Conservation (phyloP, 768 basidiomycete genomes). For the Lactarius evosmus region DNA sequence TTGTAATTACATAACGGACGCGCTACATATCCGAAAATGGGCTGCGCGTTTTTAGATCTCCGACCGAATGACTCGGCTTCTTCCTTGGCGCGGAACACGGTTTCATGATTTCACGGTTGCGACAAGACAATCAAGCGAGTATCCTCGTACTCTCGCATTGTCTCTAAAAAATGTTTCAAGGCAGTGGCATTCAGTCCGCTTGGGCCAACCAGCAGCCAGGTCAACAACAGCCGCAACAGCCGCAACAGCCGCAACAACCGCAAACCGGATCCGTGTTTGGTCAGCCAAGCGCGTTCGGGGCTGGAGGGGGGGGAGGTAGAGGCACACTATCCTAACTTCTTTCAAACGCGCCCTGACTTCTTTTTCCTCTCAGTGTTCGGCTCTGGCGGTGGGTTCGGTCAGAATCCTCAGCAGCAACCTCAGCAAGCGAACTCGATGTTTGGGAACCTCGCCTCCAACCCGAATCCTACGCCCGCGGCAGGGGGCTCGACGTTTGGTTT, state of each 20-base stretch:
- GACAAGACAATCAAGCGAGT: neutral
- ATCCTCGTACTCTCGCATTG: neutral
- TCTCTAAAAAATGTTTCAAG: conserved; percentile 56
- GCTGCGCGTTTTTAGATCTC: conserved; percentile 21
- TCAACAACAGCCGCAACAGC: conserved; percentile 58
- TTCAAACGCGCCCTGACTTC: conserved; percentile 14
- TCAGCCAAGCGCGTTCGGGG: conserved; percentile 63
- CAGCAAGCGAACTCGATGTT: conserved; percentile 81
- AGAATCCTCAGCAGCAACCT: conserved; percentile 39
- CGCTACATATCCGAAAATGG: conserved; percentile 1
- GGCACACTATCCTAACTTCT: conserved; percentile 23
- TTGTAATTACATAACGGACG: conserved; percentile 14
- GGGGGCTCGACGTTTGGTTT: conserved; percentile 39
- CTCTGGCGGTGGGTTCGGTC: conserved; percentile 57
- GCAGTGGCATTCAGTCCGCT: conserved; percentile 49
- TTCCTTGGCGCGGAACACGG: neutral
- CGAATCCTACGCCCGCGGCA: conserved; percentile 34
- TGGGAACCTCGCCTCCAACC: conserved; percentile 49
- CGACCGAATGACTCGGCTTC: conserved; percentile 17
- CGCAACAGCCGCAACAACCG: conserved; percentile 41
- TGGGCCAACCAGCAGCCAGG: conserved; percentile 69
- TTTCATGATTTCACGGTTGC: neutral
- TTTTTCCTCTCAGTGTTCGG: conserved; percentile 33
- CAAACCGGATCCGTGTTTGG: conserved; percentile 56
- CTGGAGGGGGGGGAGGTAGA: conserved; percentile 55